Evolutionary conservation across 768 basidiomycete genomes (phyloP), one percentile per base, ranked within the genome.

Genomic region (Kwoniella newhampshirensis): DNA sequence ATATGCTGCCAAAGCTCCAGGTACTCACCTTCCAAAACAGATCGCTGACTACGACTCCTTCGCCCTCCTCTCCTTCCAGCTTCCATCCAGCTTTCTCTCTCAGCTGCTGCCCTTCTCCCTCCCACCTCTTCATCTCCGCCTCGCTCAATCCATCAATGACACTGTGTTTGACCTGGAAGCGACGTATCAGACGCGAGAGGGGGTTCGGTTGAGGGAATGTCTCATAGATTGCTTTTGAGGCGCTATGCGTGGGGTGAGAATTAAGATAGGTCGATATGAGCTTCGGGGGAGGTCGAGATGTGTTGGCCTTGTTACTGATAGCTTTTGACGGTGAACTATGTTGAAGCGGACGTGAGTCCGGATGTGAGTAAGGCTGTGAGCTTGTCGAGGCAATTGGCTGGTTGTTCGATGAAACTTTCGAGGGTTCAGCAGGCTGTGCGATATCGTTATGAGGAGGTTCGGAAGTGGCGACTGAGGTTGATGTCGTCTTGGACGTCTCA

Each of bases 21-120:
- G n/a, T n/a, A 49, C 80, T 39, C 51, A 82, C 85, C 78, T 82
- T 82, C 46, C 87, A 76, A 66, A 86, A 87, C 26, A 86, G 70
- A 47, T 85, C 81, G 48, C 82, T 81, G 58, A 86, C 86, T 46
- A 80, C 72, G 9, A 82, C 84, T 44, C 85, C 55, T n/a, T 60
- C 60, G 68, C 58, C 17, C 76, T 77, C 43, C 28, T 72, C 67
- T 4, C 65, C 66, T 17, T 60, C 53, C 32, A 68, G 51, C 51
- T 62, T 73, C 75, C 75, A 76, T 11, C 75, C 75, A 67, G 77
- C 67, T 68, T 70, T 66, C 47, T 53, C 32, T 40, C 66, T 27
- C 56, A 67, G 59, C 55, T 64, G 49, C 58, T 61, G 25, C 32
- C 72, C 58, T 60, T 65, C 46, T 27, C 35, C 52, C 50, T 70